Base-by-base conservation (phyloP, 1,139 yeast genomes). In the Citeromyces hawaiiensis region DNA sequence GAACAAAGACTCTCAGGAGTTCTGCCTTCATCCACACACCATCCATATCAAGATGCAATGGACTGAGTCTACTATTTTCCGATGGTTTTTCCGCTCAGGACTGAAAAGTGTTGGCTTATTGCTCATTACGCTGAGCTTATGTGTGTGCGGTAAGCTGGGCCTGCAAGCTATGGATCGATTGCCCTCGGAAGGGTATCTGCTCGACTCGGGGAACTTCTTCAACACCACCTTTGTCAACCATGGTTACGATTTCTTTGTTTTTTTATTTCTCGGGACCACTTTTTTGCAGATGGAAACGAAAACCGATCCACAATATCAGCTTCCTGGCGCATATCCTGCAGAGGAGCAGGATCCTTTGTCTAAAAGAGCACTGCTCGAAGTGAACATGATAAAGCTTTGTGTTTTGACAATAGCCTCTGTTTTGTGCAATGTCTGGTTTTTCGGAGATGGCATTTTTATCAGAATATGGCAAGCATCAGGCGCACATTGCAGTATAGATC, bases 371-470 rank as follows among this genome's bases (percentile, higher is more conserved):
- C 27, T 23, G 8, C 9, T 23, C 11, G 27, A 23, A 9, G 27
- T 23, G 8, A 23, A 23, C 27, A 23, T 23, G 27, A 23, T 23
- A 7, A 23, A 23, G 9, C 27, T 23, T 7, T 23, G 27, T 23
- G 11, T 23, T 23, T 23, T 23, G 11, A 23, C 27, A 9, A 34
- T 34, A 16, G 23, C 17, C n/a, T 15, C 13, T 17, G 48, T 46
- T 7, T 14, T 56, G 0, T 38, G 60, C 27, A 57, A 59, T 27
- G 52, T 57, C 16, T 69, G 77, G 77, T 64, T 59, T 44, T 66
- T 70, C 42, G 76, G 75, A 0, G 61, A 66, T 4, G 65, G 65
- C 38, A 41, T 72, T 0, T 67, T 63, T 44, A 73, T 68, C 37
- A 50, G 74, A 35, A 48, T 70, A 11, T 63, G 66, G 42, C 47